Percentiles rank a stretch among this genome's conserved stretches.
Conservation (phyloP, 2,329 filamentous ascomycete genomes). For the Samsoniella hepiali region DNA sequence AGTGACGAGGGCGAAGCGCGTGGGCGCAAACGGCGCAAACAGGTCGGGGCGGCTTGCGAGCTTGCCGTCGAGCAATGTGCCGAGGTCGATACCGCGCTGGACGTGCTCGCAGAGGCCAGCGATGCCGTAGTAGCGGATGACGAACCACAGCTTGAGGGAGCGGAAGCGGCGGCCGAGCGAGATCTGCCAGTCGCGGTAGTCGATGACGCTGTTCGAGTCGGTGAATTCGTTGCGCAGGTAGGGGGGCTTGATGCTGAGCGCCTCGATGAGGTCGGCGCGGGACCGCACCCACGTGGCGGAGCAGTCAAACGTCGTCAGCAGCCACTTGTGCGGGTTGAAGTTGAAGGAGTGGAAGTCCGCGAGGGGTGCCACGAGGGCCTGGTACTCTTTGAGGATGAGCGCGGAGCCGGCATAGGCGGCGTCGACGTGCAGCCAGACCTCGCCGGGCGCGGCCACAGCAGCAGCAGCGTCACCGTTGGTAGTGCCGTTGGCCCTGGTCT, state of each 20-base stretch:
- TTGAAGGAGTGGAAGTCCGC: constrained; percentile 80
- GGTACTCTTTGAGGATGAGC: constrained; percentile 77
- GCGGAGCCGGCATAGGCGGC: constrained; percentile 89
- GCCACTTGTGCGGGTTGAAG: constrained; percentile 97
- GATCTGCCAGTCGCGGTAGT: constrained; percentile 97
- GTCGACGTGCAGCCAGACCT: constrained; percentile 90
- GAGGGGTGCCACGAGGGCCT: constrained; percentile 61
- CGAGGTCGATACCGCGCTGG: constrained; percentile 62
- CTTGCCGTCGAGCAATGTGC: constrained; percentile 65
- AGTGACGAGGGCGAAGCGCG: constrained; percentile 76
- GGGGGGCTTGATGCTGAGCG: constrained; percentile 71
- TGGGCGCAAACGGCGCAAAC: constrained; percentile 71
- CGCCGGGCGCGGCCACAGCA: constrained; percentile 33
- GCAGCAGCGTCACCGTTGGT: not conserved
- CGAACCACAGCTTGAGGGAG: constrained; percentile 92
- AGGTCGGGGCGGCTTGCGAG: constrained; percentile 61
- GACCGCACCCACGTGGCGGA: constrained; percentile 77
- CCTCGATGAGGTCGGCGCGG: constrained; percentile 66
- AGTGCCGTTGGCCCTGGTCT: constrained; percentile 5
- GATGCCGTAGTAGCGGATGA: constrained; percentile 78
- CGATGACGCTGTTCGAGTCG: constrained; percentile 80
- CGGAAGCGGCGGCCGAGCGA: constrained; percentile 86
- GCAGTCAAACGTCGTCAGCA: constrained; percentile 87
- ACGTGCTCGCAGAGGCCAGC: constrained; percentile 73
- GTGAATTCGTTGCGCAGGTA: constrained; percentile 81